phyloP scores from a whole-genome alignment of 768 basidiomycete genomes.

The Artomyces pyxidatus region DNA sequence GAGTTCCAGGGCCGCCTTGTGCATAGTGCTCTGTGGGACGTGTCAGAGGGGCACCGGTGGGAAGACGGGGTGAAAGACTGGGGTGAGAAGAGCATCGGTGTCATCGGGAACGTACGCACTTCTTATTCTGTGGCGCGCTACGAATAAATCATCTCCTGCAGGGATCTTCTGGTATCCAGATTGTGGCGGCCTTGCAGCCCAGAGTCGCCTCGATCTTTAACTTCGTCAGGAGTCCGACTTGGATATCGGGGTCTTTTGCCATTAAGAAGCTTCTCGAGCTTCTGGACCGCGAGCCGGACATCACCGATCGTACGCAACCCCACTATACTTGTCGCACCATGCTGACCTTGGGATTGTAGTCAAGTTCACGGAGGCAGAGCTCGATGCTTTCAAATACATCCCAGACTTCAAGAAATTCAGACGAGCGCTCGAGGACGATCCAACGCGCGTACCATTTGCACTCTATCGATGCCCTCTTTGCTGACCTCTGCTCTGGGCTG shows the following conservation, averaged over 20 bases:
- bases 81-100: constrained; percentile 16
- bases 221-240: constrained; percentile 19
- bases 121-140: not conserved
- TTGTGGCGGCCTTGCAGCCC: constrained; percentile 18
- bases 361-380: constrained; percentile 17
- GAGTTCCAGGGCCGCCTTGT: constrained; percentile 26
- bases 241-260: constrained; percentile 8
- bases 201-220: constrained; percentile 13
- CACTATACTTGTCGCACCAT: not conserved
- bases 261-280: constrained; percentile 9
- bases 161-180: constrained; percentile 19
- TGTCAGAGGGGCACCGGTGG: not conserved
- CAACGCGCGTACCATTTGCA: constrained; percentile 8
- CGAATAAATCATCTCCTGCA: not conserved
- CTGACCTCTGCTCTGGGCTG: not conserved
- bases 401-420: constrained; percentile 14
- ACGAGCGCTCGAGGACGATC: constrained; percentile 12
- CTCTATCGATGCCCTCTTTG: not conserved
- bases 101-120: constrained; percentile 13
- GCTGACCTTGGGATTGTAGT: constrained; percentile 8
- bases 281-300: constrained; percentile 3
- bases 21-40: constrained; percentile 27
- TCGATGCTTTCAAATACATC: constrained; percentile 14
- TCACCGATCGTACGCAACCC: not conserved
- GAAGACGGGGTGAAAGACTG: constrained; percentile 14